Evolutionary conservation across 2,329 filamentous ascomycete genomes (phyloP).

Genomic region (Colletotrichum tofieldiae): DNA sequence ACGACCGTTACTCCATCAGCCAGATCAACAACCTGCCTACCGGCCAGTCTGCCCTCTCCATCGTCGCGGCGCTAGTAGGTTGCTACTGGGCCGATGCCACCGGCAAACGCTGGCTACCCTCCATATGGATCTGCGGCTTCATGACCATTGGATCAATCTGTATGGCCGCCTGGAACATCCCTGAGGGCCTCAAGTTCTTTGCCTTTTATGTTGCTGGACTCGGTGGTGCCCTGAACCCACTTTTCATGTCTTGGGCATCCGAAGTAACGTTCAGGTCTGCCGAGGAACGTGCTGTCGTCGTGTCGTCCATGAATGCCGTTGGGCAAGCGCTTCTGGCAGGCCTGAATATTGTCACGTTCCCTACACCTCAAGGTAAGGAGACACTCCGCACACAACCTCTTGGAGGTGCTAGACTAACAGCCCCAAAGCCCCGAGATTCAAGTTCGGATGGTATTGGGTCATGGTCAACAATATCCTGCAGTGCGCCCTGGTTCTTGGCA

Average conservation of each 20-base stretch:
- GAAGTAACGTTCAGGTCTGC: slow-evolving; percentile 23
- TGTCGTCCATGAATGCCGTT: slow-evolving; percentile 26
- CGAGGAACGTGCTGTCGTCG: slow-evolving; percentile 27
- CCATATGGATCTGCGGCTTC: slow-evolving; percentile 30
- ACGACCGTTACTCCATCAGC: slow-evolving; percentile 58
- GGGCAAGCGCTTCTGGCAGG: slow-evolving; percentile 24
- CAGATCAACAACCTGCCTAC: slow-evolving; percentile 72
- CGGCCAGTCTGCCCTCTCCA: slow-evolving; percentile 70
- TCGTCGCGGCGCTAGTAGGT: slow-evolving; percentile 68
- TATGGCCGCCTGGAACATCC: slow-evolving; percentile 69
- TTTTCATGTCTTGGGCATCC: slow-evolving; percentile 31
- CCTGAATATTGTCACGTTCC: slow-evolving; percentile 25
- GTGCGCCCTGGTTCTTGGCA: slow-evolving; percentile 25
- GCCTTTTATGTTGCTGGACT: slow-evolving; percentile 59
- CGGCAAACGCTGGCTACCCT: slow-evolving; percentile 71
- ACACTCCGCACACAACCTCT: not conserved
- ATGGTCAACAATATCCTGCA: slow-evolving; percentile 30
- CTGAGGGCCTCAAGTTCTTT: slow-evolving; percentile 68
- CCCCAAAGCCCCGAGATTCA: slow-evolving; percentile 8
- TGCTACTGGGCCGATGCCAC: slow-evolving; percentile 78
- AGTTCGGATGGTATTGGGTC: slow-evolving; percentile 32
- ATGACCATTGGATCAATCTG: slow-evolving; percentile 50
- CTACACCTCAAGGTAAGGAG: slow-evolving; percentile 22
- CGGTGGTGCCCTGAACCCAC: slow-evolving; percentile 12
- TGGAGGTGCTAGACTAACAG: not conserved